Conservation (phyloP, 192 early-diverging fungal genomes). For the Coemansia sp. region DNA sequence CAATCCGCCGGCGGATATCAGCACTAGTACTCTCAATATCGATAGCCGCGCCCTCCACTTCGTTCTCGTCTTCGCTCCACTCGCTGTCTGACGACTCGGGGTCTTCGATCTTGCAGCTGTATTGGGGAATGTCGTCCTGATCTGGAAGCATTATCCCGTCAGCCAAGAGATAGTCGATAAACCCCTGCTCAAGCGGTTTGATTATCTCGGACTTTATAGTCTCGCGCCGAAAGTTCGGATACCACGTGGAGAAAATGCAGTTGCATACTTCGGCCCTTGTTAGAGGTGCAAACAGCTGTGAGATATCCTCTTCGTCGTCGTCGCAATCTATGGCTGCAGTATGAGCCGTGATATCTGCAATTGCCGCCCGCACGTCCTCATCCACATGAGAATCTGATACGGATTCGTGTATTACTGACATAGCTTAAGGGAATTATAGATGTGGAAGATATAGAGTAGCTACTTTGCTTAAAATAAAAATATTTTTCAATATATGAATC, state of each 20-base stretch:
- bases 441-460: neutral
- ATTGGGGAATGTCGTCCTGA: constrained; percentile 54
- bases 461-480: neutral
- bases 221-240: constrained; percentile 61
- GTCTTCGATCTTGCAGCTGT: constrained; percentile 26
- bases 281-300: constrained; percentile 57
- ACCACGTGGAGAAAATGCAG: constrained; percentile 84
- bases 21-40: constrained; percentile 23
- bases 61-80: constrained; percentile 50
- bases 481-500: neutral
- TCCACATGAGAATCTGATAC: neutral
- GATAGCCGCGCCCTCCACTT: constrained; percentile 22
- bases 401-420: neutral
- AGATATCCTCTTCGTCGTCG: constrained; percentile 12
- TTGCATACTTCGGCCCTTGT: constrained; percentile 66
- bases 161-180: constrained; percentile 81
- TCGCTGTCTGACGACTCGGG: constrained; percentile 24
- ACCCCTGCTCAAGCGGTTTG: constrained; percentile 68
- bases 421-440: neutral
- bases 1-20: constrained; percentile 68
- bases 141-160: constrained; percentile 87
- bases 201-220: constrained; percentile 79
- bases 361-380: neutral
- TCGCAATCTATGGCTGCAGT: neutral
- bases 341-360: constrained; percentile 4